These are phyloP conservation scores for Penicillium robsamsonii DNA, from an alignment of 495 filamentous ascomycete genomes.

Conservation along the genomic window DNA sequence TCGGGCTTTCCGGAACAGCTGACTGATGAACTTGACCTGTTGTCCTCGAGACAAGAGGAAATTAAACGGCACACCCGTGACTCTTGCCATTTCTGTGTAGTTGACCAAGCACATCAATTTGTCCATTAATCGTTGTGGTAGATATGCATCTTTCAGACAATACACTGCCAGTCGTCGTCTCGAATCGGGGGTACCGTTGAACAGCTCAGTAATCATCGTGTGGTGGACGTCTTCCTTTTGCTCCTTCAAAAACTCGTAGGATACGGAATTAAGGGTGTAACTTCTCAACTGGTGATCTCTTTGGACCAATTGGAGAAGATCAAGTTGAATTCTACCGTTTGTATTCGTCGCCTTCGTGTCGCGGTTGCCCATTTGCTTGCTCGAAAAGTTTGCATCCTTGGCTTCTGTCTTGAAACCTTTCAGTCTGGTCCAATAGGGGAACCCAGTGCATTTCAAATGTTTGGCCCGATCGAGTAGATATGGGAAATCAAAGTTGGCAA, in stretches of 20 bases:
- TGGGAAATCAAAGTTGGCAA: slow-evolving; percentile 97
- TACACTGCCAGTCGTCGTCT: slow-evolving; percentile 89
- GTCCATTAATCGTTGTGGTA: slow-evolving; percentile 93
- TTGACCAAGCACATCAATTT: slow-evolving; percentile 97
- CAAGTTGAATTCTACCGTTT: slow-evolving; percentile 88
- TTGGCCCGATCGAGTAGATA: slow-evolving; percentile 90
- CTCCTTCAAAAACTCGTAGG: slow-evolving; percentile 92
- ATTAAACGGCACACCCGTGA: slow-evolving; percentile 97
- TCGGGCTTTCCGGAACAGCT: slow-evolving; percentile 90
- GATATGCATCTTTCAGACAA: slow-evolving; percentile 95
- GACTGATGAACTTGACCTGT: slow-evolving; percentile 96
- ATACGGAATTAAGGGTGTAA: slow-evolving; percentile 97
- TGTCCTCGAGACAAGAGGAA: slow-evolving; percentile 89
- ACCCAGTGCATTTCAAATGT: slow-evolving; percentile 69
- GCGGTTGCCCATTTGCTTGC: slow-evolving; percentile 98
- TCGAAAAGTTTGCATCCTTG: slow-evolving; percentile 82
- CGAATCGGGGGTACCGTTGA: slow-evolving; percentile 91
- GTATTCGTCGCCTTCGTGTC: slow-evolving; percentile 93
- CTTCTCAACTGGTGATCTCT: slow-evolving; percentile 91
- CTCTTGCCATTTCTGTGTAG: slow-evolving; percentile 99
- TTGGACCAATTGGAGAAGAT: slow-evolving; percentile 89
- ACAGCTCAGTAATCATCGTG: slow-evolving; percentile 98
- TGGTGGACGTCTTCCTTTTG: slow-evolving; percentile 99
- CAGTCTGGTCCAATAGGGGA: slow-evolving; percentile 84
- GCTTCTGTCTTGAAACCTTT: slow-evolving; percentile 60